Base-by-base conservation (phyloP, 2,329 filamentous ascomycete genomes). In the Cryphonectria naterciae region DNA sequence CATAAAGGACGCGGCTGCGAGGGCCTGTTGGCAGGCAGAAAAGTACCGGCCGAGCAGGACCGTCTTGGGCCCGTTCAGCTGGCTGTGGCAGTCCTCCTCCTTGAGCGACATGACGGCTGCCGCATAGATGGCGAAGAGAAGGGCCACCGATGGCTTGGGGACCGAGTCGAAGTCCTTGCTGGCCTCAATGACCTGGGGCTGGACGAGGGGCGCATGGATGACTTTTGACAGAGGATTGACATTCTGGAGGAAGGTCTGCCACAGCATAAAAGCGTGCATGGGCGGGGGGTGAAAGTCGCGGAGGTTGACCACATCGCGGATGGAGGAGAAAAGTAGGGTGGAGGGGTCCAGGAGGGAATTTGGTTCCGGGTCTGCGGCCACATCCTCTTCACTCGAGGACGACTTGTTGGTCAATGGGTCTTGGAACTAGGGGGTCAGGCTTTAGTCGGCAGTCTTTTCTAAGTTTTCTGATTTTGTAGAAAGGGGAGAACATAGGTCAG, bases 201-300 rank as follows among this genome's bases (percentile, higher is more conserved):
- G 82, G 1, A 85, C 76, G 0, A 83, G 82, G 0, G 85, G 85
- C 5, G 83, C 78, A 73, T 88, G 85, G 7, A 86, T 81, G 22
- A 88, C 74, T 72, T 87, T 88, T 67, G 84, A 81, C 28, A 88
- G 75, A 1, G 86, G 85, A 72, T 88, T 84, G 56, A 88, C 82
- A 70, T 87, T 86, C 28, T 84, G 80, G 0, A 87, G 77, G 66
- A 85, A 87, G 1, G 79, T 77, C 72, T 86, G 82, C 85, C 85
- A 87, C 0, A 88, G 78, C 63, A 81, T 65, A 62, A 75, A 76
- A 0, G 74, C 70, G 41, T 74, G 72, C 58, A 75, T 82, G 1
- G 77, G 73, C 13, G 78, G 78, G 2, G 85, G 75, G 67, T 84
- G 78, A 35, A 80, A 73, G 32, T 76, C 73, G 54, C 76, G 61